These are phyloP conservation scores for Starmerella khaoyaiensis DNA, from an alignment of 805 yeast genomes.

Conservation along the genomic window DNA sequence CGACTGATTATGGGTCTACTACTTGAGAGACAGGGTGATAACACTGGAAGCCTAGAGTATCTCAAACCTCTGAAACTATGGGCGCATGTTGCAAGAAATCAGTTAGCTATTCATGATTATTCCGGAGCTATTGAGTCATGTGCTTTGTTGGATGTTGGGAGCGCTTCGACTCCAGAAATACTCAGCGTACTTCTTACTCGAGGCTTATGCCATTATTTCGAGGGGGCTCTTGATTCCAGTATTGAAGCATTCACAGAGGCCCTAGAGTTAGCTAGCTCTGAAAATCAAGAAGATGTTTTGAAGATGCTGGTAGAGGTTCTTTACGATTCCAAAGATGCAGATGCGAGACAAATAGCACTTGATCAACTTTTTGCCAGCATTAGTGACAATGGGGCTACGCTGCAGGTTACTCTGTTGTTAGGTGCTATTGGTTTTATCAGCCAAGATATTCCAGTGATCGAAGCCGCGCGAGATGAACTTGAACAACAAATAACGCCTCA, in stretches of 20 bases:
- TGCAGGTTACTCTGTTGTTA: conserved; percentile 54
- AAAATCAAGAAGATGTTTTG: conserved; percentile 41
- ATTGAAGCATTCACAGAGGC: conserved; percentile 54
- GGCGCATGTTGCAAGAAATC: conserved; percentile 53
- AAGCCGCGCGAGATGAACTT: conserved; percentile 57
- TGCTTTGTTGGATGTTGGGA: conserved; percentile 24
- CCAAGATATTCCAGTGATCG: conserved; percentile 42
- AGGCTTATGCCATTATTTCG: conserved; percentile 62
- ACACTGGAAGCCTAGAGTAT: conserved; percentile 36
- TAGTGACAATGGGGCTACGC: conserved; percentile 49
- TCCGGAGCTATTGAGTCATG: conserved; percentile 40
- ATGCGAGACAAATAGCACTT: conserved; percentile 66
- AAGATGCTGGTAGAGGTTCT: conserved; percentile 66
- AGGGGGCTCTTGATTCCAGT: conserved; percentile 49
- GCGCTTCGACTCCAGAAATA: conserved; percentile 2
- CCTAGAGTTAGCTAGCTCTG: conserved; percentile 36
- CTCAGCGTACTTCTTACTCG: conserved; percentile 50
- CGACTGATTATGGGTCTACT: conserved; percentile 24
- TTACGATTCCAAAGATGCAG: conserved; percentile 62
- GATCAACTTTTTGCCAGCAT: conserved; percentile 66
- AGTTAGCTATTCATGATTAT: conserved; percentile 47
- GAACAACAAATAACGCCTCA: conserved; percentile 38
- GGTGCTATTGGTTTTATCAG: conserved; percentile 69
- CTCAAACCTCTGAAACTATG: conserved; percentile 6
- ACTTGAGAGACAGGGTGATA: conserved; percentile 59